Base-by-base conservation (phyloP, 805 yeast genomes). In the Candida parachauliodes region DNA sequence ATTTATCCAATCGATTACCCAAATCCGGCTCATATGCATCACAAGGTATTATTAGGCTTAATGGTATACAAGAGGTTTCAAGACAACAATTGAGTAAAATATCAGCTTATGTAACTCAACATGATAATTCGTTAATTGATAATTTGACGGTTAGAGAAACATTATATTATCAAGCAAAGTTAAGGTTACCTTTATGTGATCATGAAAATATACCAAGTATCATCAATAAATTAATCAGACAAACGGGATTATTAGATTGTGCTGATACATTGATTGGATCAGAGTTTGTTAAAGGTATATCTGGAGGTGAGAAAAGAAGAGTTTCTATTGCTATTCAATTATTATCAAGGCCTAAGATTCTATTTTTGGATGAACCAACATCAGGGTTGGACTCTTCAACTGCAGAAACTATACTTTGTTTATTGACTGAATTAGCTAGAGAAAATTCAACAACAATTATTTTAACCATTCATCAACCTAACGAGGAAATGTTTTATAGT, bases 381-480 rank as follows among this genome's bases (percentile, higher is more conserved):
- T 84, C 94, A 4, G 96, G 96, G 0, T 67, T 88, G 18, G 96
- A 88, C 52, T 77, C 89, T 9, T 77, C 84, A 40, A 85, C 93
- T 0, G 83, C 95, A 0, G 70, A 76, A 1, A 74, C 85, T 2
- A 82, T 87, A 24, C 55, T 88, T 28, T 64, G 70, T 21, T 74
- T 87, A 27, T 63, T 87, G 40, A 66, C 76, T 35, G 65, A 68
- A 2, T 57, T 88, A 25, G 76, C 88, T 2, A 51, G 44, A 2
- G 73, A 70, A 21, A 77, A 81, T 5, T 77, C 80, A 9, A 84
- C 95, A 0, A 71, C 88, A 7, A 73, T 87, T 17, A 62, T 76
- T 46, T 56, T 81, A 37, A 86, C 95, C 0, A 84, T 88, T 36
- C 95, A 87, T 57, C 96, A 87, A 51, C 95, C 96, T 1, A 75